Conservation (phyloP, 2,329 filamentous ascomycete species). For the Beauveria australis region DNA sequence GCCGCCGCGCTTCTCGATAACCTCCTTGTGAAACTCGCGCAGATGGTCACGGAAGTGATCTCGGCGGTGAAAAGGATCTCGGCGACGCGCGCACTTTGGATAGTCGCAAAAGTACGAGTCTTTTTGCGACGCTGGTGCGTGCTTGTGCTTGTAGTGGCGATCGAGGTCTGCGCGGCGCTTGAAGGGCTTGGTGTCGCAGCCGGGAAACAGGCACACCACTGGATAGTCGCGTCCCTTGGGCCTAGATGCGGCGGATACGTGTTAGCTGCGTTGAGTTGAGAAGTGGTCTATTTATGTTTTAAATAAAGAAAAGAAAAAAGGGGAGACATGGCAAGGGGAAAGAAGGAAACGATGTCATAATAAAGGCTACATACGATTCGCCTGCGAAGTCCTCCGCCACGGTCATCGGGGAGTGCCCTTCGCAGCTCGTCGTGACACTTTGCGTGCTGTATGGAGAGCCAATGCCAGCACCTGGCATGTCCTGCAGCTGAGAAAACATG, state of each 20-base stretch:
- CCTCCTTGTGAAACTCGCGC: slow-evolving; percentile 47
- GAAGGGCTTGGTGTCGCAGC: slow-evolving; percentile 39
- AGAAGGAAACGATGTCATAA: not conserved
- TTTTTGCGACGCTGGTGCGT: slow-evolving; percentile 33
- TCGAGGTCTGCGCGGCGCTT: slow-evolving; percentile 46
- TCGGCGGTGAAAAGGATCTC: slow-evolving; percentile 41
- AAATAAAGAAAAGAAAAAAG: not conserved
- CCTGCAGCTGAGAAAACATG: slow-evolving; percentile 6
- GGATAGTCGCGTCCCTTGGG: slow-evolving; percentile 23
- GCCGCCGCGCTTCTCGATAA: slow-evolving; percentile 39
- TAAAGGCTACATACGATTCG: slow-evolving; percentile 11
- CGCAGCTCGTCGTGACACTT: slow-evolving; percentile 13
- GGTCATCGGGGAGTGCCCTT: slow-evolving; percentile 12
- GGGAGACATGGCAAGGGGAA: too few species aligned
- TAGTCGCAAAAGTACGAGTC: slow-evolving; percentile 45
- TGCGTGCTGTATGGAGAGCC: slow-evolving; percentile 14
- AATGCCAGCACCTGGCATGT: slow-evolving; percentile 9
- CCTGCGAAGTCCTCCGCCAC: slow-evolving; percentile 10
- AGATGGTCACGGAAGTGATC: slow-evolving; percentile 52
- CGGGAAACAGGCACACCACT: slow-evolving; percentile 29
- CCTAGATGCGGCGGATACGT: slow-evolving; percentile 5
- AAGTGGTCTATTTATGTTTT: not conserved
- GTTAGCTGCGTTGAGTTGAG: slow-evolving; percentile 10
- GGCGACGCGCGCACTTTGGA: slow-evolving; percentile 34
- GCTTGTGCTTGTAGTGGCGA: slow-evolving; percentile 43